Percentiles rank a stretch among this genome's conserved stretches.
phyloP scores from a whole-genome alignment of 345 rosid genomes.

The Heritiera fomes region DNA sequence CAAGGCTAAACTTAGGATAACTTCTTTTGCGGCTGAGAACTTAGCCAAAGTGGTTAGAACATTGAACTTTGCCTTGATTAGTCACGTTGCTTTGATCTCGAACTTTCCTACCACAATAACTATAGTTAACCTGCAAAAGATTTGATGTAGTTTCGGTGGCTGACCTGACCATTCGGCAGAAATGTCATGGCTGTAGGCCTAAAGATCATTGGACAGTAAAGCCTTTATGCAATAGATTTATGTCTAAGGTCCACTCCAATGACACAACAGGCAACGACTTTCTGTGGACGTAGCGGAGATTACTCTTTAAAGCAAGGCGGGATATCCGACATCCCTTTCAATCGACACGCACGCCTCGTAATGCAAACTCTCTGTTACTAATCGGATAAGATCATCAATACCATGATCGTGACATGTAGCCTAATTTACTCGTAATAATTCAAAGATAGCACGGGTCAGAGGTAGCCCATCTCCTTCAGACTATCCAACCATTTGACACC shows the following conservation, averaged over 20 bases:
- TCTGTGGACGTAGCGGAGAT: not conserved
- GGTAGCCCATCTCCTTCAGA: not conserved
- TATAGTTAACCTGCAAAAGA: too few species aligned
- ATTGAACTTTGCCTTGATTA: too few species aligned
- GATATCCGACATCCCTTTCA: slow-evolving; percentile 12
- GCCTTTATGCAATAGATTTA: not conserved
- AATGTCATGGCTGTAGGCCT: not conserved
- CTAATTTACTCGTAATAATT: not conserved
- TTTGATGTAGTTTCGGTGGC: too few species aligned
- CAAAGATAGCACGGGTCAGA: not conserved
- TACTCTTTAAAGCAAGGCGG: not conserved
- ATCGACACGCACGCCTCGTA: not conserved
- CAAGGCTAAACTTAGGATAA: too few species aligned
- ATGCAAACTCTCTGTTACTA: not conserved
- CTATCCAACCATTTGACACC: not conserved
- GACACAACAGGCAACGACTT: not conserved
- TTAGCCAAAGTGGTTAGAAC: too few species aligned
- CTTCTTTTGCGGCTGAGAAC: too few species aligned
- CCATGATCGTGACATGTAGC: not conserved
- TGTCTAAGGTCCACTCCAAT: not conserved
- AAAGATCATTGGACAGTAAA: not conserved
- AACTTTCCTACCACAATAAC: too few species aligned
- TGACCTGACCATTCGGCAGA: too few species aligned
- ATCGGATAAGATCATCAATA: slow-evolving; percentile 12
- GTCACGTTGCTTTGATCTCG: too few species aligned